A percentile compares a stretch with the other conserved stretches of the same genome.
Evolutionary conservation across 805 yeast genomes (phyloP).

Genomic region (Candida patagonica): DNA sequence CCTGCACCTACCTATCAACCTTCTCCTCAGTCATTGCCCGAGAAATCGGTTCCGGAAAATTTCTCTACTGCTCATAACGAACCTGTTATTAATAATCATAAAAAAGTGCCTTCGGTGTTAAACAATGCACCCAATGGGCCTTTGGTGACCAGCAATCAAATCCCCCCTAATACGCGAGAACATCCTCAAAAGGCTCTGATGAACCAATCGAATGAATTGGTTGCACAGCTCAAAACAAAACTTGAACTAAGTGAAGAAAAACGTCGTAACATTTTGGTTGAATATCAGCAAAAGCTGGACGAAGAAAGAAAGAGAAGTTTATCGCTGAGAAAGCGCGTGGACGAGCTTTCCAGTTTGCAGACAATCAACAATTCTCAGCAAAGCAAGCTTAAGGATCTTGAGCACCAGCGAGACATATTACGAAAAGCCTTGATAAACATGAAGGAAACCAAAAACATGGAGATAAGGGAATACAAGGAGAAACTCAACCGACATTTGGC

Average conservation of each 20-base stretch:
- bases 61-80: too few species aligned
- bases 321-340: slow-evolving; percentile 14
- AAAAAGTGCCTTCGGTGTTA: too few species aligned
- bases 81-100: too few species aligned
- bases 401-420: slow-evolving; percentile 17
- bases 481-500: slow-evolving; percentile 3
- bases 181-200: too few species aligned
- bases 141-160: too few species aligned
- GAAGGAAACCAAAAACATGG: slow-evolving; percentile 17
- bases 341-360: not conserved
- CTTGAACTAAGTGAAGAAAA: slow-evolving; percentile 16
- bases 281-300: slow-evolving; percentile 19
- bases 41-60: too few species aligned
- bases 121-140: too few species aligned
- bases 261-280: slow-evolving; percentile 12
- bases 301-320: slow-evolving; percentile 13
- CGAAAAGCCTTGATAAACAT: slow-evolving; percentile 17
- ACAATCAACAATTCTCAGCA: not conserved
- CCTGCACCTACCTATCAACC: too few species aligned
- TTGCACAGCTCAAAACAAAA: slow-evolving; percentile 2
- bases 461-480: slow-evolving; percentile 12
- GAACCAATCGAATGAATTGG: not conserved
- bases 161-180: too few species aligned
- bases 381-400: slow-evolving; percentile 14
- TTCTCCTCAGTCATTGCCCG: too few species aligned